Base-by-base conservation (phyloP, 768 basidiomycete genomes). In the Tephrocybe sp. region DNA sequence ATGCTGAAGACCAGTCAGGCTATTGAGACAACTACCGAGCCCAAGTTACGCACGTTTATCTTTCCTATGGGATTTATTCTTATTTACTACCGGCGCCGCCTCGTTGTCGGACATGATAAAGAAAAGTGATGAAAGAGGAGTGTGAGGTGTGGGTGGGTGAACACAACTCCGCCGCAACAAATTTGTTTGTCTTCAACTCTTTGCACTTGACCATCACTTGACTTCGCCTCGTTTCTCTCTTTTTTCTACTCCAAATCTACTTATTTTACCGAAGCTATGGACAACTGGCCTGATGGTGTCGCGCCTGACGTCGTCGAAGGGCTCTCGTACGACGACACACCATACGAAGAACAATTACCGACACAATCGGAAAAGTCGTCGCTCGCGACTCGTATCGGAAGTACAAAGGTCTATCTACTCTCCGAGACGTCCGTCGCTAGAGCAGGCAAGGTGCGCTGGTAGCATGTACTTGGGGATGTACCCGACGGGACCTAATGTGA, bases 41-140 rank as follows among this genome's bases (percentile, higher is more conserved):
- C 8, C 5, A 22, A 18, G 39, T 47, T 11, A 59, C 92, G 64
- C 62, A 96, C 95, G 95, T 71, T 98, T 98, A 7, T 97, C 94
- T 65, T 97, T 97, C 54, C 94, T 79, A 66, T 92, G 87, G 37
- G 82, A 75, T 72, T 92, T 94, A 73, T 93, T 94, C 69, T 95
- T 93, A 68, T 78, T 91, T 31, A 82, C 75, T 7, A 69, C 68
- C 4, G 63, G 63, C 5, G 60, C 65, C 49, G 71, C 70, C 53
- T 74, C 76, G 32, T 72, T 67, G 37, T 77, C 76, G 19, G 74
- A 71, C 74, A 76, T 78, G 52, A 39, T 58, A 49, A 36, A 35
- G 37, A 30, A 40, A 36, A 45, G 32, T 43, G 55, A 44, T 43
- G 26, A 37, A 44, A 42, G 32, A 35, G 34, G 53, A 38, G 56